Base-by-base conservation (phyloP, 805 yeast species). In the Cyberlindnera saturnus region DNA sequence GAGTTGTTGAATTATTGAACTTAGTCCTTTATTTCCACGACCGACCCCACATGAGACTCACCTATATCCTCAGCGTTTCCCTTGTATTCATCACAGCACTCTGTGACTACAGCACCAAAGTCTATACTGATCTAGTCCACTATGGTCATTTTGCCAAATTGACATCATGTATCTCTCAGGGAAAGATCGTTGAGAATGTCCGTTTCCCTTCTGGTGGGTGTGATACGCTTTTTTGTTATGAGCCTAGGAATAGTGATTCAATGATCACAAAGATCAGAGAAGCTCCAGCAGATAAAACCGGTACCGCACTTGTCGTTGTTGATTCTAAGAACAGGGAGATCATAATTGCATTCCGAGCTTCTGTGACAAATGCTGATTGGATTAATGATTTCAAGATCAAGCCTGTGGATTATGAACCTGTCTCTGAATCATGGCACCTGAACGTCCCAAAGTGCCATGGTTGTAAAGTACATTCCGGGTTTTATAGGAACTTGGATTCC, bases 391-490 rank as follows among this genome's bases (percentile, higher is more conserved):
- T 82, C 38, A 70, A 71, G 41, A 65, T 75, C 30, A 20, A n/a
- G 6, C 15, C 26, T 8, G 41, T 38, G 31, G 36, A 32, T 9
- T 32, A 15, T 19, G 36, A 37, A n/a, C 29, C 18, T 10, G 31
- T 30, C 3, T 32, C 19, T 9, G 11, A 34, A 10, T n/a, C 36
- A 5, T 38, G 41, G 41, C 11, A 16, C 3, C 19, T 10, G 6
- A 32, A 20, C 17, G 23, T 47, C 5, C 46, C 48, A 6, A 18
- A 28, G 13, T 83, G 90, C 59, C 51, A 57, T 8, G 67, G 62
- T 10, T 83, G 91, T 56, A 61, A 56, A 20, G 77, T 82, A 6
- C 95, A 86, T 63, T 60, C 69, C 39, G 95, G 95, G 0, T 82
- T 83, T 57, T 70, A 73, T 41, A 62, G 64, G 23, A 74, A 77